These are phyloP conservation scores for Salpingoeca rosetta DNA, from an alignment of 78 protist genomes.

Conservation along the genomic window DNA sequence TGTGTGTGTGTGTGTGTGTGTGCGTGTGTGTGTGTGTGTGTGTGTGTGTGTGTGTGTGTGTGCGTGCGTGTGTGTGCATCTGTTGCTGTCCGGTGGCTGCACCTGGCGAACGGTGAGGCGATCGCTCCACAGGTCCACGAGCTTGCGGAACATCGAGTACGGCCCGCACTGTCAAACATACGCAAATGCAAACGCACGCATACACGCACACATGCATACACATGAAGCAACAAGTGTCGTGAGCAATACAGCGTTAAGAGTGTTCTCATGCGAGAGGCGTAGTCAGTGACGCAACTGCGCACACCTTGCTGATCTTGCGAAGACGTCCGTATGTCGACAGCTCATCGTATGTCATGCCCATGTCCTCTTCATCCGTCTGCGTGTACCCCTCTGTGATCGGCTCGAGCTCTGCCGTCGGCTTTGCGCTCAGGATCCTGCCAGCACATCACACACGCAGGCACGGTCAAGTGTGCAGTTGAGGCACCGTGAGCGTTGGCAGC, in stretches of 20 bases:
- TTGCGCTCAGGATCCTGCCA: constrained; percentile 33
- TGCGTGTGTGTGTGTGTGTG: too few species aligned
- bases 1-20: too few species aligned
- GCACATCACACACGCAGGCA: background rate
- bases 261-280: too few species aligned
- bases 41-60: too few species aligned
- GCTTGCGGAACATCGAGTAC: constrained; percentile 49
- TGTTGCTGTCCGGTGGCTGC: too few species aligned
- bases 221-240: too few species aligned
- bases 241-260: too few species aligned
- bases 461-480: background rate
- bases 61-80: too few species aligned
- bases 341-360: constrained; percentile 83
- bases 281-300: too few species aligned
- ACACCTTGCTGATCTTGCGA: constrained; percentile 24
- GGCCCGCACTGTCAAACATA: constrained; percentile 41
- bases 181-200: background rate
- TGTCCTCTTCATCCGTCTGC: constrained; percentile 66
- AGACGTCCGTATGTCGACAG: constrained; percentile 39
- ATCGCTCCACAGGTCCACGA: constrained; percentile 45
- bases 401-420: constrained; percentile 80
- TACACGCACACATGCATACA: background rate
- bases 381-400: constrained; percentile 52
- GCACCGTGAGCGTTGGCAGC: background rate
- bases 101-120: constrained; percentile 12